Conservation (phyloP, 495 filamentous ascomycete genomes). For the Bacidia gigantensis region DNA sequence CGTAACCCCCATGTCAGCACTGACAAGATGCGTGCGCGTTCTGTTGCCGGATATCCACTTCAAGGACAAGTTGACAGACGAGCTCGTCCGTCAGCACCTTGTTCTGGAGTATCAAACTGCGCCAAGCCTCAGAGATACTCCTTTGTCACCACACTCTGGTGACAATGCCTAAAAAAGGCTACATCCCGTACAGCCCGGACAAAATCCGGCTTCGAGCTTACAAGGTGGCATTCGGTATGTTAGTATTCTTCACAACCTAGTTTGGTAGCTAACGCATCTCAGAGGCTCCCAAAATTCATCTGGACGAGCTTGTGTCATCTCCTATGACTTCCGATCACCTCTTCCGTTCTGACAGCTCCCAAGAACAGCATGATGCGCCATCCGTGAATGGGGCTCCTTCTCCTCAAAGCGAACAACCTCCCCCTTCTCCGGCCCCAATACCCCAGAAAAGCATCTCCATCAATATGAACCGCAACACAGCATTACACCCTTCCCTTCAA, state of each 20-base stretch:
- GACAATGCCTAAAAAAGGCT: not conserved
- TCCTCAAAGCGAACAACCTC: not conserved
- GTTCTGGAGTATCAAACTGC: not conserved
- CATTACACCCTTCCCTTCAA: not conserved
- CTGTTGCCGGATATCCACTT: not conserved
- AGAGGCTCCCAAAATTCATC: slow-evolving; percentile 18
- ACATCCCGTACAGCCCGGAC: not conserved
- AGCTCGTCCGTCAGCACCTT: not conserved
- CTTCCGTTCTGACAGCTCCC: slow-evolving; percentile 9
- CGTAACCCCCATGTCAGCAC: not conserved
- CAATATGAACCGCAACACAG: not conserved
- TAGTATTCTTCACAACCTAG: not conserved
- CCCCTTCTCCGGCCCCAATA: not conserved
- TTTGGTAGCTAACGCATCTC: slow-evolving; percentile 5
- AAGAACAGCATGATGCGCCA: slow-evolving; percentile 4
- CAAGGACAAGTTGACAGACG: not conserved
- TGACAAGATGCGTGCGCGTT: not conserved
- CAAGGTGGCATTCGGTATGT: not conserved
- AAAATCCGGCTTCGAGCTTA: not conserved
- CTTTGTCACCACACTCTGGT: not conserved
- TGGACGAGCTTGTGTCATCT: slow-evolving; percentile 15
- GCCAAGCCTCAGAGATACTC: not conserved
- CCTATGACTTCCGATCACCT: slow-evolving; percentile 11
- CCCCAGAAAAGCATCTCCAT: not conserved
- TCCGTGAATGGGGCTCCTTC: slow-evolving; percentile 1